phyloP scores from a whole-genome alignment of 2,329 filamentous ascomycete species.

The Diplocarpon mali region DNA sequence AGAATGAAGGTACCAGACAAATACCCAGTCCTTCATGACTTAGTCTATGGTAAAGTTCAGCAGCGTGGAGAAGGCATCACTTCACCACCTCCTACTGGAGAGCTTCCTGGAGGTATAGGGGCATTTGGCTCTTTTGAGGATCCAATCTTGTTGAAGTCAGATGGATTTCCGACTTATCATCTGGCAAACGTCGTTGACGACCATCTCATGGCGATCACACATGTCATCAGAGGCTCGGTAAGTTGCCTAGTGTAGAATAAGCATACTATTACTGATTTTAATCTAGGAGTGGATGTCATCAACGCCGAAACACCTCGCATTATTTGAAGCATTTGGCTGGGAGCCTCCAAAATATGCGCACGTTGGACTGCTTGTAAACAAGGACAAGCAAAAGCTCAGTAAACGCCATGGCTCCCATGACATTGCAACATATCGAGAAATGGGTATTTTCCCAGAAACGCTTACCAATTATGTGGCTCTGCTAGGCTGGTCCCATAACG shows the following conservation, averaged over 20 bases:
- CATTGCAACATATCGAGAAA: constrained; percentile 43
- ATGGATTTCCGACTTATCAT: constrained; percentile 92
- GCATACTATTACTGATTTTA: no score
- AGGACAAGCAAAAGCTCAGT: constrained; percentile 66
- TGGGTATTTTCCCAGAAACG: constrained; percentile 50
- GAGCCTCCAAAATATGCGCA: constrained; percentile 65
- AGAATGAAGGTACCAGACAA: constrained; percentile 57
- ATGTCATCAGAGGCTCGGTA: constrained; percentile 81
- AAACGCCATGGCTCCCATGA: constrained; percentile 66
- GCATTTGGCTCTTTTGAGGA: constrained; percentile 49
- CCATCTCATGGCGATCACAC: constrained; percentile 88
- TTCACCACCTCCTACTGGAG: constrained; percentile 29
- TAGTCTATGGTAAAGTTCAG: constrained; percentile 63
- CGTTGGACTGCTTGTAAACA: constrained; percentile 62
- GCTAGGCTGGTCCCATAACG: constrained; percentile 67
- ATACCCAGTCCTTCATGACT: constrained; percentile 58
- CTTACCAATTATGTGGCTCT: constrained; percentile 76
- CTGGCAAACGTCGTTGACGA: constrained; percentile 96
- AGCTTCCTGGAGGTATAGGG: constrained; percentile 26
- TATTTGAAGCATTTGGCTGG: constrained; percentile 76
- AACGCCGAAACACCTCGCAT: constrained; percentile 64
- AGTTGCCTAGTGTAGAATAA: constrained; percentile 20
- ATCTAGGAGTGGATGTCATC: constrained; percentile 85
- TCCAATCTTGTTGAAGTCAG: constrained; percentile 81
- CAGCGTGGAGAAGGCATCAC: constrained; percentile 34